Base-by-base conservation (phyloP, 768 basidiomycete species). In the Ramaria sp. region DNA sequence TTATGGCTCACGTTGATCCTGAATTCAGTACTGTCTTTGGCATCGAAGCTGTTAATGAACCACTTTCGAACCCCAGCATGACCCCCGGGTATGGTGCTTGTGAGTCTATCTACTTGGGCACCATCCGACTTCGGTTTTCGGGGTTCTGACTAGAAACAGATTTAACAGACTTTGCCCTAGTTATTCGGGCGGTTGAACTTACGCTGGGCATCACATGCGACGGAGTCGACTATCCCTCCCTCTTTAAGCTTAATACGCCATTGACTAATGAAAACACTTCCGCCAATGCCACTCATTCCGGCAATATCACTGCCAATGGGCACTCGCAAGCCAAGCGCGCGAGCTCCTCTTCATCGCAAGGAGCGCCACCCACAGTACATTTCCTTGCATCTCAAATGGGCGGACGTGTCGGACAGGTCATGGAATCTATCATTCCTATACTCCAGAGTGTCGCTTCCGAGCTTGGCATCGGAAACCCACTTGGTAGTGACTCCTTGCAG, bases 1-100 rank as follows among this genome's bases (percentile, higher is more conserved):
- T 77, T 10, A 70, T 91, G 4, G 71, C 84, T 0, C 88, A 91
- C 62, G 68, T 85, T 34, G 83, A 89, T 64, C 75, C 86, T 5
- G 70, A 72, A 41, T 91, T 91, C 63, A 69, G 62, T 17, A 79
- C 72, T 33, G 86, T 85, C 17, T 82, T 84, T 43, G 72, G 84
- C 1, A 83, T 91, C 31, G 78, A 91, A 62, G 88, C 88, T 1
- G 73, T 84, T 27, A 91, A 91, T 60, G 88, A 91, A 58, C 85
- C 84, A 0, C 80, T 87, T 62, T 84, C 81, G 84, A 70, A 91
- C 63, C 84, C 86, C 7, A 64, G 55, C 17, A 67, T 74, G 59
- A 90, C 88, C 1, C 87, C 88, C 0, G 79, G 74, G 30, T 82
- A 85, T 46, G 87, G 86, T 22, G 72, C 75, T 42, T 91, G 87